These are phyloP conservation scores for Usnea hakonensis DNA, from an alignment of 495 filamentous ascomycete genomes.

Conservation along the genomic window DNA sequence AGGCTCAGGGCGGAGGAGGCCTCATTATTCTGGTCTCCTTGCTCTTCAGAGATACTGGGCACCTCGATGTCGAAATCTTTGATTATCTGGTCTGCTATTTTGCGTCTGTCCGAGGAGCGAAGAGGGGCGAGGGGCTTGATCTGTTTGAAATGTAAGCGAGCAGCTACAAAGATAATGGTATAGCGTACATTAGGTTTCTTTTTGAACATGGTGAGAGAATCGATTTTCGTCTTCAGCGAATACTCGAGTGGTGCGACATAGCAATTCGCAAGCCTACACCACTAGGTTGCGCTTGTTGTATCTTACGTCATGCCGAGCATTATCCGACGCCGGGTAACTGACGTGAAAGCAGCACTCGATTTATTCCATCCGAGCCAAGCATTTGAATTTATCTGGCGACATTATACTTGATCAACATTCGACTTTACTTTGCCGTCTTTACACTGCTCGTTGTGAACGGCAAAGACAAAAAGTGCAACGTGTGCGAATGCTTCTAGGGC, in stretches of 20 bases:
- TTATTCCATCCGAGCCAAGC: neutral
- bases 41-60: constrained; percentile 28
- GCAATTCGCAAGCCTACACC: too few relatives aligned
- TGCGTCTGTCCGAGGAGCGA: constrained; percentile 63
- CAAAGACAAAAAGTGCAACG: too few relatives aligned
- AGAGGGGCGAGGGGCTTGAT: constrained; percentile 64
- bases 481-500: too few relatives aligned
- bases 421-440: too few relatives aligned
- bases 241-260: too few relatives aligned
- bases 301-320: too few relatives aligned
- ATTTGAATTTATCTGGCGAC: neutral
- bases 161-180: constrained; percentile 21
- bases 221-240: too few relatives aligned
- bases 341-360: neutral
- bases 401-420: too few relatives aligned
- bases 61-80: constrained; percentile 48
- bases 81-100: constrained; percentile 65
- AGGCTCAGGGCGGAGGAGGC: constrained; percentile 37
- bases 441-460: too few relatives aligned
- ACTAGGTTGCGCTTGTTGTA: too few relatives aligned
- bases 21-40: constrained; percentile 32
- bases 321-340: neutral
- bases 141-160: constrained; percentile 30
- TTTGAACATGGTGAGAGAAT: constrained; percentile 66
- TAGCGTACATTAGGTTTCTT: constrained; percentile 63